phyloP scores from a whole-genome alignment of 371 early-diverging fungal genomes.

The Chytridium lagenaria region DNA sequence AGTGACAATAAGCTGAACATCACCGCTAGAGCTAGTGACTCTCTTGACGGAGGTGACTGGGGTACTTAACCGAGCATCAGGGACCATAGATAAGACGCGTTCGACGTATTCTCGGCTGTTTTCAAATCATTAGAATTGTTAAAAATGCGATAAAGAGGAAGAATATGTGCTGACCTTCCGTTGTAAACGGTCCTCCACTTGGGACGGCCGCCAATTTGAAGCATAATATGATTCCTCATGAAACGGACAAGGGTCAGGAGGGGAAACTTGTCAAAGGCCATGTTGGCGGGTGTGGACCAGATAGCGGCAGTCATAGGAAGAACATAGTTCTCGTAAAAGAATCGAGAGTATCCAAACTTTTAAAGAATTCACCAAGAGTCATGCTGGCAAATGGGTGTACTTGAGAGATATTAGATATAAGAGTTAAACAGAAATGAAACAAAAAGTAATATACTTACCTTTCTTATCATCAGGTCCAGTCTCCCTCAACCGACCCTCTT shows the following conservation, averaged over 20 bases:
- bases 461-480: slow-evolving; percentile 20
- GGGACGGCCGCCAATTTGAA: slow-evolving; percentile 57
- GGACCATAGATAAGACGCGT: slow-evolving; percentile 37
- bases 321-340: slow-evolving; percentile 64
- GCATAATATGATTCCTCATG: slow-evolving; percentile 65
- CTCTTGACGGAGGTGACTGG: slow-evolving; percentile 41
- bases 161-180: slow-evolving; percentile 45
- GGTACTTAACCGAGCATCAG: slow-evolving; percentile 47
- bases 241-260: slow-evolving; percentile 62
- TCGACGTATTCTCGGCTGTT: slow-evolving; percentile 51
- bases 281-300: slow-evolving; percentile 67
- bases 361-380: slow-evolving; percentile 60
- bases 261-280: slow-evolving; percentile 62
- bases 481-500: slow-evolving; percentile 32
- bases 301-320: slow-evolving; percentile 68
- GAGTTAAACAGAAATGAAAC: neutral
- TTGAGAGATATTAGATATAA: neutral
- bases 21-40: neutral
- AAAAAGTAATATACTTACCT: neutral
- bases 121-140: neutral
- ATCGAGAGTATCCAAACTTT: slow-evolving; percentile 53
- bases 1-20: slow-evolving; percentile 34
- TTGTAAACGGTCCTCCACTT: slow-evolving; percentile 63
- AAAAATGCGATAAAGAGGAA: neutral
- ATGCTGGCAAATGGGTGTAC: slow-evolving; percentile 43